A percentile compares a stretch with the other conserved stretches of the same genome.
phyloP scores from a whole-genome alignment of 1,139 yeast species.

The Arxiozyma bovina region DNA sequence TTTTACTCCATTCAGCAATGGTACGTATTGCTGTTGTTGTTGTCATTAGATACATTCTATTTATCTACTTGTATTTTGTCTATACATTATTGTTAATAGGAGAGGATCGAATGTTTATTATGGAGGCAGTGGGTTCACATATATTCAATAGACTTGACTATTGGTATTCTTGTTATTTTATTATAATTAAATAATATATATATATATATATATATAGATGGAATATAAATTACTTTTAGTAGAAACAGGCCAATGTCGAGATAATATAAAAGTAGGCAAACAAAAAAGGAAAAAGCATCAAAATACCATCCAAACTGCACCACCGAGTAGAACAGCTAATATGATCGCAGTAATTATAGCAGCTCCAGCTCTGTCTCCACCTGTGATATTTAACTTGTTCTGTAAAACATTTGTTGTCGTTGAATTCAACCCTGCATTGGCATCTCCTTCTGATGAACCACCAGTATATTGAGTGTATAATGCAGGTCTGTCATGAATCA shows the following conservation, averaged over 20 bases:
- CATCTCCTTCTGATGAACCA: constrained; percentile 40
- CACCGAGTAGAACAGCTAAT: constrained; percentile 50
- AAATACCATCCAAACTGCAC: constrained; percentile 66
- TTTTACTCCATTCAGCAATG: no score
- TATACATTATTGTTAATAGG: no score
- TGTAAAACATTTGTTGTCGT: constrained; percentile 32
- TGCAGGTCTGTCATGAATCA: constrained; percentile 34
- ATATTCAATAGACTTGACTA: no score
- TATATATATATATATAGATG: no score
- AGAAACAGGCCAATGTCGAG: neutral
- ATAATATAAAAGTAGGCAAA: no score
- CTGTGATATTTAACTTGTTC: constrained; percentile 39
- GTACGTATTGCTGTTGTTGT: no score
- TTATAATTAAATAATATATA: no score
- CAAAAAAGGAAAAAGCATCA: constrained; percentile 21
- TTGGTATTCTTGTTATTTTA: no score
- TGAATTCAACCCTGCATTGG: constrained; percentile 36
- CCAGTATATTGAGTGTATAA: constrained; percentile 41
- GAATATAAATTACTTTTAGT: neutral
- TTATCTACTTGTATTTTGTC: no score
- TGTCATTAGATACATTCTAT: no score
- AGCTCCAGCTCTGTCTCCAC: constrained; percentile 77
- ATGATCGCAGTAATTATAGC: constrained; percentile 71
- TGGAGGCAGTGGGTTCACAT: no score
- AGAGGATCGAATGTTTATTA: no score